These are phyloP conservation scores for Yarrowia porcina DNA, from an alignment of 805 yeast genomes.

Conservation along the genomic window DNA sequence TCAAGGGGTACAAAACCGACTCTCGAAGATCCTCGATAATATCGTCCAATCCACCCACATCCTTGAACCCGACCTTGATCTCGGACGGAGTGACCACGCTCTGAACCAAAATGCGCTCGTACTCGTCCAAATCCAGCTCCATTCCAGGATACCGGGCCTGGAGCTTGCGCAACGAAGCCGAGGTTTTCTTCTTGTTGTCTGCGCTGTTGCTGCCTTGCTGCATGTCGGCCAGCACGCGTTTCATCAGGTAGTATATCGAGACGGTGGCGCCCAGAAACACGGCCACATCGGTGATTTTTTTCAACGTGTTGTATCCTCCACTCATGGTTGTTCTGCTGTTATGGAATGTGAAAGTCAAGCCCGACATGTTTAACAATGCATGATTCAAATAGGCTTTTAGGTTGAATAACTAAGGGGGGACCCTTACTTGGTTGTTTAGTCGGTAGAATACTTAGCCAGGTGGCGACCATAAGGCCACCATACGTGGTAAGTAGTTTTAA, in stretches of 20 bases:
- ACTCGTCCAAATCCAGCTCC: slow-evolving; percentile 55
- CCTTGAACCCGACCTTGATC: slow-evolving; percentile 68
- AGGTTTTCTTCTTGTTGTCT: slow-evolving; percentile 60
- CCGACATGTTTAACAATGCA: not conserved
- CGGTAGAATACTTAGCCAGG: no score
- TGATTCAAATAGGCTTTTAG: not conserved
- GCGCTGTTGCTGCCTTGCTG: slow-evolving; percentile 48
- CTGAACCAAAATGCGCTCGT: slow-evolving; percentile 74
- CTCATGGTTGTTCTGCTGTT: not conserved
- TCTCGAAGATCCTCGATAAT: slow-evolving; percentile 84
- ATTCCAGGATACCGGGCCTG: slow-evolving; percentile 57
- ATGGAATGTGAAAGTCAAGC: slow-evolving; percentile 15
- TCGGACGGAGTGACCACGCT: slow-evolving; percentile 83
- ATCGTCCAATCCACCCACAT: slow-evolving; percentile 83
- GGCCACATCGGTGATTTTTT: slow-evolving; percentile 44
- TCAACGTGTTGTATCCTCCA: slow-evolving; percentile 21
- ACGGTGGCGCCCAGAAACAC: slow-evolving; percentile 61
- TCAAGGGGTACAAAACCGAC: slow-evolving; percentile 82
- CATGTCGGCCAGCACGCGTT: slow-evolving; percentile 20
- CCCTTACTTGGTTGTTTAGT: no score
- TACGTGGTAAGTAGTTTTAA: no score
- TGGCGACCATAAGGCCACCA: no score
- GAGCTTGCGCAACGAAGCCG: slow-evolving; percentile 55
- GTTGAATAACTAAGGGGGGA: not conserved
- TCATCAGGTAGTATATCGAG: slow-evolving; percentile 60